Conservation (phyloP, 352 stramenopile genomes). For the Phytophthora capsici region DNA sequence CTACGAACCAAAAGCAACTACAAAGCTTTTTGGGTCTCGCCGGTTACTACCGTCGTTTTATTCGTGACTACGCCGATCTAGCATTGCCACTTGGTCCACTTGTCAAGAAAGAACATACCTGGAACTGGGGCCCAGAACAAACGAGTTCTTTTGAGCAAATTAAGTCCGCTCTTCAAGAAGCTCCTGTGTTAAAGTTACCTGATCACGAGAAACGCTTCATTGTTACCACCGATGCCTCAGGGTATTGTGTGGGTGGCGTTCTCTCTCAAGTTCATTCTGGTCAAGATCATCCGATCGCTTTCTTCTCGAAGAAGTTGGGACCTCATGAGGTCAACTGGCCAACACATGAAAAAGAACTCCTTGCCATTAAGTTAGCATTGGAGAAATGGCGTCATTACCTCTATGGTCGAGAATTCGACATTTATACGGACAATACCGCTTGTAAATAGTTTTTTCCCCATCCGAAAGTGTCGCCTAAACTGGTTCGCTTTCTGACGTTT, state of each 20-base stretch:
- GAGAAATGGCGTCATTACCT: conserved; percentile 24
- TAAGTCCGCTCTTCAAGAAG: conserved; percentile 28
- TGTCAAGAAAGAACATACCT: conserved; percentile 24
- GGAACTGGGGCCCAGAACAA: conserved; percentile 20
- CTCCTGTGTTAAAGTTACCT: conserved; percentile 21
- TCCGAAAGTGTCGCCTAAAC: too few species aligned
- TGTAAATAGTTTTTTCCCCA: too few species aligned
- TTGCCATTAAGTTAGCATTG: conserved; percentile 22
- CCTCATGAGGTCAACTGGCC: conserved; percentile 16
- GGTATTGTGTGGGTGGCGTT: conserved; percentile 13
- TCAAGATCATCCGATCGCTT: conserved; percentile 38
- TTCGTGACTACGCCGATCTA: conserved; percentile 24
- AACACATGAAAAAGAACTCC: conserved; percentile 21
- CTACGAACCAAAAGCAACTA: conserved; percentile 17
- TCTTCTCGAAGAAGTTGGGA: conserved; percentile 13
- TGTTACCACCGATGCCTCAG: conserved; percentile 40
- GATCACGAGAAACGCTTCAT: conserved; percentile 32
- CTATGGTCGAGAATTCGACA: conserved; percentile 9
- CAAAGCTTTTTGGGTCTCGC: conserved; percentile 35
- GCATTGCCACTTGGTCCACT: conserved; percentile 32
- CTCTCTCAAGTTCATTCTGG: conserved; percentile 1
- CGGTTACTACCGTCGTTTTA: conserved; percentile 42
- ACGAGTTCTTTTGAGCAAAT: conserved; percentile 16
- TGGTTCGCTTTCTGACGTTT: too few species aligned
- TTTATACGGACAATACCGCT: background rate